These are phyloP conservation scores for Hemisphaericaspora subhashii DNA, from an alignment of 1,139 yeast species.

Conservation along the genomic window DNA sequence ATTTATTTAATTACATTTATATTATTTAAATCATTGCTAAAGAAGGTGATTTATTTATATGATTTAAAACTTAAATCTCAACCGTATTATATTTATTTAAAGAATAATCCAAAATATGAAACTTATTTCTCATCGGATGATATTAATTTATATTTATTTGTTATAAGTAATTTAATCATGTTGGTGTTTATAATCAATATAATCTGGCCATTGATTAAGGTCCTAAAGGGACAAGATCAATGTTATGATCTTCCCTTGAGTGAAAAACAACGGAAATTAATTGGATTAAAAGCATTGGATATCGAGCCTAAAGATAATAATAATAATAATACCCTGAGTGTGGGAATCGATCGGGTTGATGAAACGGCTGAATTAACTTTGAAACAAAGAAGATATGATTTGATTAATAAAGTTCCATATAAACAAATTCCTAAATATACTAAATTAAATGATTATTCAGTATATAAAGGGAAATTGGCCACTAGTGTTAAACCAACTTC, in stretches of 20 bases:
- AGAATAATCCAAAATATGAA: slow-evolving; percentile 7
- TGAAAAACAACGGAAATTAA: slow-evolving; percentile 33
- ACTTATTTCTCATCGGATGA: slow-evolving; percentile 4
- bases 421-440: slow-evolving; percentile 13
- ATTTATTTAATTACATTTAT: slow-evolving; percentile 19
- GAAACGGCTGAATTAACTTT: slow-evolving; percentile 14
- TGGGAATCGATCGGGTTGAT: slow-evolving; percentile 10
- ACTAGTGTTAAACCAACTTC: no score
- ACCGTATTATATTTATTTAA: slow-evolving; percentile 7
- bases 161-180: slow-evolving; percentile 9
- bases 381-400: slow-evolving; percentile 16
- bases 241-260: slow-evolving; percentile 44
- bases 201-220: slow-evolving; percentile 18
- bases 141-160: slow-evolving; percentile 11
- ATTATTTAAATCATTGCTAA: slow-evolving; percentile 18
- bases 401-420: slow-evolving; percentile 8
- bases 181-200: slow-evolving; percentile 11
- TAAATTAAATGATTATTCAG: slow-evolving; percentile 11
- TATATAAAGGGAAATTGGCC: slow-evolving; percentile 3
- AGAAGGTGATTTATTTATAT: slow-evolving; percentile 12
- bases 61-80: slow-evolving; percentile 11
- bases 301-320: slow-evolving; percentile 8
- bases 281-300: slow-evolving; percentile 27
- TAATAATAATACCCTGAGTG: no score
- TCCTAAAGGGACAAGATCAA: slow-evolving; percentile 37